Evolutionary conservation across 1,139 yeast species (phyloP).

Genomic region (Magnusiomyces sp.): DNA sequence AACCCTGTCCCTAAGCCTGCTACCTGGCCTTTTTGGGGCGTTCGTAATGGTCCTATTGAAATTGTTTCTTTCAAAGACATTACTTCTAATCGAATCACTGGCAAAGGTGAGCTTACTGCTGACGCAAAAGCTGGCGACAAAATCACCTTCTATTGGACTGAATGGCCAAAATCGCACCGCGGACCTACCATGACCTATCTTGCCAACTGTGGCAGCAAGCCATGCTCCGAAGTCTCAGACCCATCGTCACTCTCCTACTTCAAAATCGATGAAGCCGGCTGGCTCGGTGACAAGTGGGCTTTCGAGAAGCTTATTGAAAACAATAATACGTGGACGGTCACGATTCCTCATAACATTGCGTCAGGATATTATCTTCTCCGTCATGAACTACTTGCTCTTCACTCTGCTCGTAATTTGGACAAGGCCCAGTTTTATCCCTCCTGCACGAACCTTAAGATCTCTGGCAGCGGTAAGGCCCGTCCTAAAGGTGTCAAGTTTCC

Average conservation of each 20-base stretch:
- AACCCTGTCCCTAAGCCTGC: slow-evolving; percentile 7
- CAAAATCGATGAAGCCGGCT: slow-evolving; percentile 15
- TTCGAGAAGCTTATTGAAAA: slow-evolving; percentile 10
- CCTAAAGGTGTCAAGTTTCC: slow-evolving; percentile 16
- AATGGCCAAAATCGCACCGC: slow-evolving; percentile 10
- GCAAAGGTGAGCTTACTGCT: slow-evolving; percentile 4
- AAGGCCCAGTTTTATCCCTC: slow-evolving; percentile 14
- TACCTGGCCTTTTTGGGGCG: slow-evolving; percentile 10
- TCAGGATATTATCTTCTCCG: slow-evolving; percentile 13
- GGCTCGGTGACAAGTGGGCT: slow-evolving; percentile 9
- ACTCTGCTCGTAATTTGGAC: neutral
- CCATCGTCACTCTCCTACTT: slow-evolving; percentile 12
- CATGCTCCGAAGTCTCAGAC: slow-evolving; percentile 5
- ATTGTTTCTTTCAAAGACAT: slow-evolving; percentile 10
- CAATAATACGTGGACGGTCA: slow-evolving; percentile 13
- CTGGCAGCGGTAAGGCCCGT: slow-evolving; percentile 12
- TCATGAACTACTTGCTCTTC: slow-evolving; percentile 14
- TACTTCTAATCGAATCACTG: slow-evolving; percentile 7
- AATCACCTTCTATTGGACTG: slow-evolving; percentile 12
- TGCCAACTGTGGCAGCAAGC: slow-evolving; percentile 10
- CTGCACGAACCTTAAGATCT: slow-evolving; percentile 13
- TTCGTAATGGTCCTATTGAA: slow-evolving; percentile 11
- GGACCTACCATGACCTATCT: slow-evolving; percentile 15
- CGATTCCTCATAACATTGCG: slow-evolving; percentile 11
- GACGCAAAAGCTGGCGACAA: slow-evolving; percentile 10